A percentile compares a stretch with the other conserved stretches of the same genome.
Evolutionary conservation across 179 eudicot species (phyloP).

Genomic region (Corrigiola litoralis): DNA sequence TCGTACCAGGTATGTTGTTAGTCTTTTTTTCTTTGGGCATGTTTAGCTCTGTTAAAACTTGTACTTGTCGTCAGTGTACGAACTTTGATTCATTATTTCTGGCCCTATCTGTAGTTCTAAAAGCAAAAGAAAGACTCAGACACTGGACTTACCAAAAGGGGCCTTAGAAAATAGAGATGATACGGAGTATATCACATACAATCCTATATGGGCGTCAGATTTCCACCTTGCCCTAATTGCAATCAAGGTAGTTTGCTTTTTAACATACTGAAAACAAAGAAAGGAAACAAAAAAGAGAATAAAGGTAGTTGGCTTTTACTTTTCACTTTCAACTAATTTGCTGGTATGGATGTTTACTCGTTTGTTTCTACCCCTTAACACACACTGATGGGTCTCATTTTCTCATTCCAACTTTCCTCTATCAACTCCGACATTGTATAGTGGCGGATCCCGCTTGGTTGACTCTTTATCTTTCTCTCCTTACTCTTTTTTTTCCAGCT

Average conservation of each 20-base stretch:
- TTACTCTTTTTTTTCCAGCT: neutral
- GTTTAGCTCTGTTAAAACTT: too few species aligned
- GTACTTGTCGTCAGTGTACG: too few species aligned
- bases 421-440: conserved; percentile 25
- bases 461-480: conserved; percentile 12
- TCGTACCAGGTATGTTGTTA: too few species aligned
- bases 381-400: neutral
- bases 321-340: neutral
- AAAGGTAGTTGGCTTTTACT: conserved; percentile 13
- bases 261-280: neutral
- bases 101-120: too few species aligned
- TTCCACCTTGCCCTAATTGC: conserved; percentile 10
- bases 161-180: neutral
- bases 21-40: too few species aligned
- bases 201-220: neutral
- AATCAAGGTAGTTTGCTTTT: conserved; percentile 18
- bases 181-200: too few species aligned
- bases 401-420: neutral
- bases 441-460: conserved; percentile 30
- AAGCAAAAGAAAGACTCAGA: neutral
- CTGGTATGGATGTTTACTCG: neutral
- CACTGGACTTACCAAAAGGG: neutral
- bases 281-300: neutral
- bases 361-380: conserved; percentile 16
- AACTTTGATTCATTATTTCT: too few species aligned